Conservation (phyloP, 2,329 filamentous ascomycete species). For the Westerdykella aurantiaca region DNA sequence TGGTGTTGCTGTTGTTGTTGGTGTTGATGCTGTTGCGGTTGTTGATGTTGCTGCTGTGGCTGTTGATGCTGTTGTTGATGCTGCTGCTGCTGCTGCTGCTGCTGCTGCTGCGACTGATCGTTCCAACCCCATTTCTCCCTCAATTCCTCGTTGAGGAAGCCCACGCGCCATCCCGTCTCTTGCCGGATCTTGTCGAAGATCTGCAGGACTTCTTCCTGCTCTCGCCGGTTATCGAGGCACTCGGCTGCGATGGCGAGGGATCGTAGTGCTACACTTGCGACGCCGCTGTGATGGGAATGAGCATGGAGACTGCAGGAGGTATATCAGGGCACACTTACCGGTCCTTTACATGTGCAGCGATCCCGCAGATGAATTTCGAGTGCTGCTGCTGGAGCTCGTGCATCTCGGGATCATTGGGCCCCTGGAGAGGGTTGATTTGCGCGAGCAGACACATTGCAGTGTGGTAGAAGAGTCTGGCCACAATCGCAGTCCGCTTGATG, state of each 20-base stretch:
- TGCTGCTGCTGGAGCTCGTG: slow-evolving; percentile 64
- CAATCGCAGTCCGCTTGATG: slow-evolving; percentile 72
- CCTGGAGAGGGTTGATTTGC: slow-evolving; percentile 68
- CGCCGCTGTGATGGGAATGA: slow-evolving; percentile 46
- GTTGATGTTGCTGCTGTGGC: slow-evolving; percentile 2
- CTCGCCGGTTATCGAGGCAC: slow-evolving; percentile 59
- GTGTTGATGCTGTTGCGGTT: slow-evolving; percentile 7
- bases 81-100: slow-evolving; percentile 18
- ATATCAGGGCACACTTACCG: slow-evolving; percentile 38
- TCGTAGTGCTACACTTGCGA: slow-evolving; percentile 72
- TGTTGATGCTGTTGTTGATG: slow-evolving; percentile 13
- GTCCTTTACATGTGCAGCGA: slow-evolving; percentile 79
- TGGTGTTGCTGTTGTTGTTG: slow-evolving; percentile 5
- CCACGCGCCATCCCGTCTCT: slow-evolving; percentile 73
- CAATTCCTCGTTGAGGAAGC: slow-evolving; percentile 65
- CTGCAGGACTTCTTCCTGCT: slow-evolving; percentile 74
- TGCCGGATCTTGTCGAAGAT: slow-evolving; percentile 71
- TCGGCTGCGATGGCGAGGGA: slow-evolving; percentile 73
- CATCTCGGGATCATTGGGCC: slow-evolving; percentile 60
- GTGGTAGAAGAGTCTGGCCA: slow-evolving; percentile 84
- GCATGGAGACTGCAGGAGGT: slow-evolving; percentile 1
- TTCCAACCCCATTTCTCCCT: slow-evolving; percentile 74
- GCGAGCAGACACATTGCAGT: slow-evolving; percentile 76
- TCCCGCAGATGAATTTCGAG: slow-evolving; percentile 81
- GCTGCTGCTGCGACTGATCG: slow-evolving; percentile 33